Evolutionary conservation across 768 basidiomycete species (phyloP), one percentile per base, ranked within the genome.

Genomic region (Roridomyces roridus): DNA sequence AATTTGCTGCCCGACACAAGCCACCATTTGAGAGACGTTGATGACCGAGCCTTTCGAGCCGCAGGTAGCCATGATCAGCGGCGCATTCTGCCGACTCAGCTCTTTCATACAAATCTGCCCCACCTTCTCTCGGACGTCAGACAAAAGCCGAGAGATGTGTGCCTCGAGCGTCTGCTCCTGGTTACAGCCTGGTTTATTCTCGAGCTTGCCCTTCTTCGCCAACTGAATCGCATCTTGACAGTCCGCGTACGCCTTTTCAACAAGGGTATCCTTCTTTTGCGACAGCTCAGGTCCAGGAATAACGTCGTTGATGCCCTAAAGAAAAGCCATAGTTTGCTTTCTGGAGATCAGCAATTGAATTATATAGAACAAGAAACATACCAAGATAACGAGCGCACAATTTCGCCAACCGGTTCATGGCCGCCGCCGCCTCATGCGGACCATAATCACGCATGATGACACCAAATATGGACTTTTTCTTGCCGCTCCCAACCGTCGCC

Each of bases 11-110:
- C 97, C 97, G 64, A 99, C 97, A 85, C 96, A 98, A 68, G 96
- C 97, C 49, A 98, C 96, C 97, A 99, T 99, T 76, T 99, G 97
- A 21, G 94, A 96, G 51, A 99, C 97, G 74, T 99, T 99, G 75
- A 99, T 96, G 60, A 94, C 92, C 67, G 97, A 98, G 72, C 97
- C 97, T 83, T 98, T 98, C 6, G 97, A 98, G 71, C 96, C 96
- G 76, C 96, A 98, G 36, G 94, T 97, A 46, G 97, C 96, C 97
- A 98, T 98, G 77, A 98, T 96, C 3, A 97, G 77, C 2, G 97
- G 94, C 2, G 97, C 95, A 68, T 98, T 99, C 71, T 96, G 93
- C 46, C 94, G 84, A 68, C 94, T 96, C n/a, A 99, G 83, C 69
- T 99, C 97, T 67, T 85, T 88, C 95, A 99, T 96, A 74, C 97